Base-by-base conservation (phyloP, 768 basidiomycete genomes). In the Tremella fuciformis region DNA sequence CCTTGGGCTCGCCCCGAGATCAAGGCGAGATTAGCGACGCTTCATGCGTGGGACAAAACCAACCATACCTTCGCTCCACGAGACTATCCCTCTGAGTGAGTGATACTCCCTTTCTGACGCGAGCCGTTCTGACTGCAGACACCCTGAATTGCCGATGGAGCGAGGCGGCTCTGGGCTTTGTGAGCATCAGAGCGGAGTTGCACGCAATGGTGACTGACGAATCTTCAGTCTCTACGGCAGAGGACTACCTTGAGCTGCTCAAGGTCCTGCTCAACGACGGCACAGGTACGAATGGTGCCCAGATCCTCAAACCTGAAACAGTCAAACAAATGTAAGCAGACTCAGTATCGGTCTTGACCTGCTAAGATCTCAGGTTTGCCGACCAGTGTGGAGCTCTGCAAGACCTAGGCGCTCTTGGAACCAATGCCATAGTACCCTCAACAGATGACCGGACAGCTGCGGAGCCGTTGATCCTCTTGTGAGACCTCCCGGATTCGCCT, bases 101-200 rank as follows among this genome's bases (percentile, higher is more conserved):
- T 15, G 29, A 34, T 11, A 34, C 11, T 4, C 4, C 8, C 7
- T 18, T 6, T 4, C 8, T 4, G 42, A 46, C 42, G 15, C 7
- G 18, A 8, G 42, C n/a, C 15, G 42, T 8, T 46, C n/a, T 46
- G 42, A 18, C 15, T 15, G 8, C 42, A 46, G 42, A 24, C n/a
- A 57, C 15, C 42, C 40, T n/a, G 50, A 56, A 25, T 37, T 41
- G 2, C 40, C 22, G 34, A 40, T 50, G 19, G 55, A 61, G 13
- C 46, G 49, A 39, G 60, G 60, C 16, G 60, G 60, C 19, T 55
- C 55, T 13, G 60, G 60, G n/a, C 48, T 61, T 15, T 55, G 29
- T 34, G 11, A 34, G 29, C 11, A 11, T 11, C 29, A 34, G 29
- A 34, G 4, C 29, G 29, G n/a, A 4, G 29, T 34, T 11, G 29